Conservation (phyloP, 2,329 filamentous ascomycete species). For the Fusarium equiseti region DNA sequence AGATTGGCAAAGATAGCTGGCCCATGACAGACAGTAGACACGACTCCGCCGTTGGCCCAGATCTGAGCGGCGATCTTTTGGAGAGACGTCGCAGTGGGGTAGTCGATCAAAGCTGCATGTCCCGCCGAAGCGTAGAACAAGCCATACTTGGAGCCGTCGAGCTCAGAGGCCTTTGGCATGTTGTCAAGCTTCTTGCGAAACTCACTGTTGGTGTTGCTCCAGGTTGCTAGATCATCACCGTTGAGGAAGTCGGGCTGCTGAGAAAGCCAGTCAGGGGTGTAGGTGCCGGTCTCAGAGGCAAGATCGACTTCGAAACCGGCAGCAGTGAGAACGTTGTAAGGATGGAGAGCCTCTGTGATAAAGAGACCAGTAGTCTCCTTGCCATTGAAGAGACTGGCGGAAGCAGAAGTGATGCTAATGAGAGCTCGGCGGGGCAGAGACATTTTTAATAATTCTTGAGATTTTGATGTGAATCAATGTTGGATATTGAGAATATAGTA, state of each 20-base stretch:
- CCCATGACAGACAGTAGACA: conserved; percentile 18
- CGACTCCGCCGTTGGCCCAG: conserved; percentile 6
- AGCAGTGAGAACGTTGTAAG: conserved; percentile 12
- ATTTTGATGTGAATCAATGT: too few relatives aligned
- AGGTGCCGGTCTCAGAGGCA: conserved; percentile 11
- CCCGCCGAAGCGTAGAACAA: conserved; percentile 40
- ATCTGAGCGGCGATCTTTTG: conserved; percentile 16
- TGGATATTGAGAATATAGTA: background rate
- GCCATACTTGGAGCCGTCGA: conserved; percentile 43
- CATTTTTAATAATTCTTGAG: background rate
- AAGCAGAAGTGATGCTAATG: conserved; percentile 26
- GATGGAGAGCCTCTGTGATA: conserved; percentile 11
- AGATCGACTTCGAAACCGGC: conserved; percentile 19
- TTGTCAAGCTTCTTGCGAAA: conserved; percentile 61
- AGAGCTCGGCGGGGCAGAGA: conserved; percentile 23
- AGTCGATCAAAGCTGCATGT: conserved; percentile 21
- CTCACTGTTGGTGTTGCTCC: conserved; percentile 56
- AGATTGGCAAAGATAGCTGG: conserved; percentile 22
- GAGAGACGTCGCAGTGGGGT: conserved; percentile 11
- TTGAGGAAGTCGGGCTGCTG: conserved; percentile 25
- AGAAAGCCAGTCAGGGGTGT: conserved; percentile 19
- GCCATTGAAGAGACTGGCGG: conserved; percentile 20
- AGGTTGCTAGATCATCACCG: conserved; percentile 37
- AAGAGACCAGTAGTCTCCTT: conserved; percentile 22
- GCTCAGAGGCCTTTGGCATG: conserved; percentile 52